phyloP scores from a whole-genome alignment of 2,329 filamentous ascomycete species.

The Trichoderma lentiforme region DNA sequence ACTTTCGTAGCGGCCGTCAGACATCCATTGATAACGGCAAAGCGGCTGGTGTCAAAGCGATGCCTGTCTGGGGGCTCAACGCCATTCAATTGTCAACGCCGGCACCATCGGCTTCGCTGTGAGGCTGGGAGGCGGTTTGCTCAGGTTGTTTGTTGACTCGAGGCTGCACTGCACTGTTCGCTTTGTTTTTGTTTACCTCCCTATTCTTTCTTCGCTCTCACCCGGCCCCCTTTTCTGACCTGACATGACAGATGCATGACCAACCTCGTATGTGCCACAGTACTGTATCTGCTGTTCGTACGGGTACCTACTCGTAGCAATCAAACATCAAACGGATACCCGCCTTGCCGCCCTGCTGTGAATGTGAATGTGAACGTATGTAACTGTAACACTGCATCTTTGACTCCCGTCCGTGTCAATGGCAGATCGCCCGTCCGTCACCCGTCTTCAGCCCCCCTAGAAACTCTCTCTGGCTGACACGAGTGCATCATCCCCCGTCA shows the following conservation, averaged over 20 bases:
- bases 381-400: neutral
- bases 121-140: neutral
- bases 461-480: neutral
- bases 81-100: neutral
- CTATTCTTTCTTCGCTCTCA: neutral
- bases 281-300: neutral
- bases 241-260: neutral
- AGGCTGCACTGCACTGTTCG: neutral
- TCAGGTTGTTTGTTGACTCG: neutral
- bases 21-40: neutral
- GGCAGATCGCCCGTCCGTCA: neutral
- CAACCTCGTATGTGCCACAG: neutral
- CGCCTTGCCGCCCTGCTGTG: neutral
- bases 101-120: neutral
- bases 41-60: neutral
- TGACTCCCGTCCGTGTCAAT: neutral
- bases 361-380: neutral
- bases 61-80: neutral
- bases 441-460: neutral
- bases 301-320: neutral
- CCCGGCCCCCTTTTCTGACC: neutral
- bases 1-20: neutral
- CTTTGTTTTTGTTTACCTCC: neutral
- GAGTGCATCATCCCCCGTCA: slow-evolving; percentile 4
- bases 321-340: neutral